Base-by-base conservation (phyloP, 2,329 filamentous ascomycete genomes). In the Aureobasidium sp. region DNA sequence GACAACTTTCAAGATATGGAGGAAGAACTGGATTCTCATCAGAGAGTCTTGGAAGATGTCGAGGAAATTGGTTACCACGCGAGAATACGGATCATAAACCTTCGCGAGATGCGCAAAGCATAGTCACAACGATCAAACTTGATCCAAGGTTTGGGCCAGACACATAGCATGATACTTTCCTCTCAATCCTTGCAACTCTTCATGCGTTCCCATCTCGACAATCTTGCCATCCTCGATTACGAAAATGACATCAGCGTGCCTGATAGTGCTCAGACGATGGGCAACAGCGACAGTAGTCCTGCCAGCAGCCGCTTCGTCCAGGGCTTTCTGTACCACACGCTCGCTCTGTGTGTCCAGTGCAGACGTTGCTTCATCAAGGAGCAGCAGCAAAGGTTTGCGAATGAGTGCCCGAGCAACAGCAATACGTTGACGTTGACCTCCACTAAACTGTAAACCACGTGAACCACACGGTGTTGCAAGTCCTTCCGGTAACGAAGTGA, bases 311-410 rank as follows among this genome's bases (percentile, higher is more conserved):
- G 79, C 76, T 31, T 70, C 66, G 48, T 90, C 86, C 69, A 92
- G 84, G 0, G 88, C 87, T 0, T 77, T 78, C 72, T 92, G 86
- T 11, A 90, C 84, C 0, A 86, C 75, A 65, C 82, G 82, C 70
- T 90, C 87, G 0, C 82, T 85, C 67, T 87, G 82, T 0, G 84
- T 85, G 66, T 90, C 87, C 0, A 90, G 77, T 57, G 77, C 80
- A 1, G 76, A 79, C 0, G 83, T 86, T 3, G 84, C 83, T 69
- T 86, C 83, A 59, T 87, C 84, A 0, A 87, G 74, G 0, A 86
- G 71, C 2, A 86, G 70, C 3, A 86, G 69, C 6, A 72, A 69
- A 0, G 82, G 82, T 25, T 79, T 76, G 0, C 82, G 75, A 6
- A 84, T 75, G 8, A 85, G 70, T 0, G 82, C 82, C 9, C 82